Evolutionary conservation across 306 rosid species (phyloP), one percentile per base, ranked within the genome.

Genomic region (Nissolia schottii): DNA sequence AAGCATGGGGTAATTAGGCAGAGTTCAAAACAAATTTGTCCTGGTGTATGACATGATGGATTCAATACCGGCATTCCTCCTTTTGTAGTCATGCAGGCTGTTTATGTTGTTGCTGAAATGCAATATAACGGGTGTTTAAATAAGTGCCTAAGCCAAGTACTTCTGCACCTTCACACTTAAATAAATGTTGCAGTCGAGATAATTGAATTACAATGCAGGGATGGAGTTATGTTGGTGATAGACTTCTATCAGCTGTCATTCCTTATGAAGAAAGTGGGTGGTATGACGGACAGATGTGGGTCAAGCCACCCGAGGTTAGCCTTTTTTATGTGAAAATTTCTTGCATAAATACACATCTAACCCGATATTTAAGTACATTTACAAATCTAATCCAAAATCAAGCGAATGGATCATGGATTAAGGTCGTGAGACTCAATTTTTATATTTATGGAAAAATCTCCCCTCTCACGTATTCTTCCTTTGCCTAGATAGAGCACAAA

Each of bases 211-310:
- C 43, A 50, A 73, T 61, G 65, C 81, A 94, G 97, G 99, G 99
- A 59, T 94, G 99, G 99, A 94, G 99, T 76, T 94, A 94, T 66
- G 97, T 94, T 27, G 99, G 99, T 19, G 99, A 94, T 43, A 87
- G 97, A 79, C 95, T 94, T 77, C 86, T 94, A 80, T 91, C 99
- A 29, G 97, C 99, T 12, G 97, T 94, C 37, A 88, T 94, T 72
- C 99, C 99, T 51, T 94, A 94, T 18, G 99, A 94, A 82, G 96
- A 94, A 83, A 94, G 85, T 78, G 99, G 99, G 55, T 94, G 99
- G 99, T 94, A 94, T 66, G 99, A 94, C 3, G 96, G 99, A 32
- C 99, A 94, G 73, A 94, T 94, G 99, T 94, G 97, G 99, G 99
- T 91, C 16, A 94, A 94, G 83, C 96, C 99, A 2, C 97, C 96